Conservation (phyloP, 371 early-diverging fungal genomes). For the Mortierella sp. region DNA sequence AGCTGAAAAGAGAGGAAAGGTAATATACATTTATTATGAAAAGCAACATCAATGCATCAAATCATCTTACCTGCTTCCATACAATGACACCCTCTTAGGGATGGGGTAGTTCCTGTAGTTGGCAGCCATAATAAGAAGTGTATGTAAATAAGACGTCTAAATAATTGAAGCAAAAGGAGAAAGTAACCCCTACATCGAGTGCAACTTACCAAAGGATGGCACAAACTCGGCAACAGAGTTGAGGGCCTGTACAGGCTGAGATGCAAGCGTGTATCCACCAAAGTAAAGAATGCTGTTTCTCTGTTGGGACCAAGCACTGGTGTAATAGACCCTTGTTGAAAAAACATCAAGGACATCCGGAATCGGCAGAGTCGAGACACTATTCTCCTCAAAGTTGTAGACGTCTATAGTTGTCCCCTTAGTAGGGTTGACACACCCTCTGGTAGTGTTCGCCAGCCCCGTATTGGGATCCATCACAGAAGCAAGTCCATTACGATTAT, state of each 20-base stretch:
- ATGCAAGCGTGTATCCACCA: constrained; percentile 36
- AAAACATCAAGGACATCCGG: constrained; percentile 4
- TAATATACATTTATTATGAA: neutral
- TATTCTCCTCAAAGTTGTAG: constrained; percentile 26
- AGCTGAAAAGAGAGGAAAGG: neutral
- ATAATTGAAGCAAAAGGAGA: neutral
- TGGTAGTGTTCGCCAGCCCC: constrained; percentile 34
- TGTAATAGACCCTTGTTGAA: constrained; percentile 20
- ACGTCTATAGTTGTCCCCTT: constrained; percentile 15
- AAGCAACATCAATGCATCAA: too few species aligned
- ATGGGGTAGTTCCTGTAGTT: constrained; percentile 28
- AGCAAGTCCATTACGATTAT: constrained; percentile 18
- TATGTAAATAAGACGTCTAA: neutral
- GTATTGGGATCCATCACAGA: constrained; percentile 38
- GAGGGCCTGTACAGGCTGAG: neutral
- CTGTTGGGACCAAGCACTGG: constrained; percentile 22
- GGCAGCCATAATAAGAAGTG: neutral
- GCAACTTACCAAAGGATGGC: constrained; percentile 35
- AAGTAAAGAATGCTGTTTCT: constrained; percentile 44
- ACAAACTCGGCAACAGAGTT: constrained; percentile 31
- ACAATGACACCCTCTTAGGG: constrained; percentile 42
- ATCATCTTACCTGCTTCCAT: constrained; percentile 31
- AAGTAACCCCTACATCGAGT: neutral
- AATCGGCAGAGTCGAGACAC: neutral
- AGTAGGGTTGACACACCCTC: constrained; percentile 13